These are phyloP conservation scores for Blastobotrys elegans DNA, from an alignment of 1,139 yeast species.

Conservation along the genomic window DNA sequence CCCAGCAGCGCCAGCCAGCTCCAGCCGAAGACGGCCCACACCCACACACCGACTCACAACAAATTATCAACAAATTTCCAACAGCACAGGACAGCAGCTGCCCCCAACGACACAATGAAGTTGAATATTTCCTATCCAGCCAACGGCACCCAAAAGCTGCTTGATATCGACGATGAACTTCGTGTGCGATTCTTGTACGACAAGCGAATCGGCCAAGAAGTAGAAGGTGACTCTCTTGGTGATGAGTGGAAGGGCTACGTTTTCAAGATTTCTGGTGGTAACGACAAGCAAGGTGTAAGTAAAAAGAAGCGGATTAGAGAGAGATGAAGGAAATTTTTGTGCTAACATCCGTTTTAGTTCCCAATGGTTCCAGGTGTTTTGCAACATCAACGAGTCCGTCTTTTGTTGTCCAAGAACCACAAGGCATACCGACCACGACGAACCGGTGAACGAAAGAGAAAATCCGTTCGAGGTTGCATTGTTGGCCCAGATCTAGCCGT, in stretches of 20 bases:
- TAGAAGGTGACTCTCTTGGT: constrained; percentile 96
- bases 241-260: constrained; percentile 99
- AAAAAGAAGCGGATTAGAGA: not conserved
- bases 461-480: constrained; percentile 99
- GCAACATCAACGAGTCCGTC: constrained; percentile 99
- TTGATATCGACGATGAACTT: constrained; percentile 99
- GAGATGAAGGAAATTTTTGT: no score
- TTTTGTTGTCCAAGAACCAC: constrained; percentile 88
- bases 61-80: not conserved
- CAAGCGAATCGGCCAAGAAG: constrained; percentile 99
- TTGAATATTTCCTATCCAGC: constrained; percentile 99
- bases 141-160: constrained; percentile 98
- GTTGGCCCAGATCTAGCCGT: constrained; percentile 97
- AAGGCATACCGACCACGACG: constrained; percentile 99
- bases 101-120: constrained; percentile 36
- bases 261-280: constrained; percentile 99
- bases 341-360: no score
- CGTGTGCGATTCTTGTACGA: constrained; percentile 98
- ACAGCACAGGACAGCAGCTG: not conserved
- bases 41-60: not conserved
- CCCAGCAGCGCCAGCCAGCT: not conserved
- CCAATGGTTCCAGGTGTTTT: constrained; percentile 99
- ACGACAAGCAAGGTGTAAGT: constrained; percentile 91
- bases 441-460: constrained; percentile 99
- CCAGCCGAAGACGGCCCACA: not conserved